Base-by-base conservation (phyloP, 345 rosid genomes). In the Salix dunnii region DNA sequence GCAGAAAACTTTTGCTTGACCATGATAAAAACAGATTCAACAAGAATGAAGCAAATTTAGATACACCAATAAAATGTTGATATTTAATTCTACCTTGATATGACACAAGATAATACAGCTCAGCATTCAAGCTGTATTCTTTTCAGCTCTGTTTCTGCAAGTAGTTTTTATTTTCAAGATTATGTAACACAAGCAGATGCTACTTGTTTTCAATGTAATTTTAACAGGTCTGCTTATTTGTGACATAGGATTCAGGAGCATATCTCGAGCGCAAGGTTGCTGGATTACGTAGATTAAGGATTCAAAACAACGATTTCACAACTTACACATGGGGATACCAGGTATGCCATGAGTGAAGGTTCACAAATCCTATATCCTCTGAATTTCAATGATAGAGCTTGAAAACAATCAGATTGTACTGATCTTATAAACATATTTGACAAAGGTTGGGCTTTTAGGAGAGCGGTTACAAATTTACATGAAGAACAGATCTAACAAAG, bases 401-500 rank as follows among this genome's bases (percentile, higher is more conserved):
- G 9, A 31, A 18, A 48, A 20, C 30, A 18, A 31, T 31, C 35
- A 48, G 74, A 48, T 71, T 31, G n/a, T n/a, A n/a, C 65, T 67
- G 23, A 48, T 75, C 63, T 27, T 51, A 36, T 10, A 18, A 48
- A 38, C 11, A 28, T 10, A 38, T 67, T 69, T 27, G 38, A 35
- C 74, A 35, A 80, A 93, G 98, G 91, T 90, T 82, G 98, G 97
- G 63, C 79, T 93, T 70, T 23, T 76, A 35, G 98, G 98, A 60
- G 97, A 91, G 85, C 69, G 79, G 67, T 63, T 68, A 64, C 77
- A 86, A 60, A 73, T 90, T 71, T 93, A 86, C 85, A 69, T 79
- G 25, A 83, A 80, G 36, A 42, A 58, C 18, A 85, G 89, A 71
- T 74, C 82, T 40, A 74, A 51, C 25, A 81, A 77, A 76, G 83